A percentile compares a stretch with the other conserved stretches of the same genome.
phyloP scores from a whole-genome alignment of 2,329 filamentous ascomycete species.

The Stemphylium vesicarium region DNA sequence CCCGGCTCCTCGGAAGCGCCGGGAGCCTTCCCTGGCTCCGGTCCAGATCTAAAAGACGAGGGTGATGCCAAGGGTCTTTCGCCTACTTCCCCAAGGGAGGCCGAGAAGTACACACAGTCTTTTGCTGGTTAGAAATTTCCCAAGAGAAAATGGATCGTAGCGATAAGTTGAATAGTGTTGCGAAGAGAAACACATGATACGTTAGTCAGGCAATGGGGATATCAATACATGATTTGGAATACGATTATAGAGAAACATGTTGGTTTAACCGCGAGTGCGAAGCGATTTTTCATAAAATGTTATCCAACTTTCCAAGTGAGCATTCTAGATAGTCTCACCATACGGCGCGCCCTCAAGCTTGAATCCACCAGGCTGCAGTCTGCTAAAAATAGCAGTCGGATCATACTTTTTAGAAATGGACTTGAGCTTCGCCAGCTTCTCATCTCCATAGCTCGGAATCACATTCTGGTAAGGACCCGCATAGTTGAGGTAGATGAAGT shows the following conservation, averaged over 20 bases:
- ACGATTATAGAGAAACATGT: no score
- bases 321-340: not conserved
- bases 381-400: conserved; percentile 28
- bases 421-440: conserved; percentile 39
- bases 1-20: conserved; percentile 26
- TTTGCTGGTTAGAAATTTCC: not conserved
- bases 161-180: no score
- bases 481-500: conserved; percentile 54
- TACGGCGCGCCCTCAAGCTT: conserved; percentile 28
- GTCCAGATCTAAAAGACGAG: conserved; percentile 11
- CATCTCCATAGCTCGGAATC: conserved; percentile 50
- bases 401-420: conserved; percentile 28
- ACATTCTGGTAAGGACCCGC: conserved; percentile 53
- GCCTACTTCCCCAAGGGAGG: conserved; percentile 6
- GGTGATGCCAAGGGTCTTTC: conserved; percentile 2
- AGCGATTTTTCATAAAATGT: no score
- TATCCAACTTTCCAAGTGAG: no score
- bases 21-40: conserved; percentile 28
- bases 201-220: no score
- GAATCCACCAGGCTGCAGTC: conserved; percentile 27
- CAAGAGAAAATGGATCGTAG: no score
- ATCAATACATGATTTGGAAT: no score
- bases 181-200: no score
- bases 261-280: no score
- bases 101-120: conserved; percentile 10